A percentile compares a stretch with the other conserved stretches of the same genome.
phyloP scores from a whole-genome alignment of 1,284 basidiomycete species.

The Mycosarcoma mackinlayi region DNA sequence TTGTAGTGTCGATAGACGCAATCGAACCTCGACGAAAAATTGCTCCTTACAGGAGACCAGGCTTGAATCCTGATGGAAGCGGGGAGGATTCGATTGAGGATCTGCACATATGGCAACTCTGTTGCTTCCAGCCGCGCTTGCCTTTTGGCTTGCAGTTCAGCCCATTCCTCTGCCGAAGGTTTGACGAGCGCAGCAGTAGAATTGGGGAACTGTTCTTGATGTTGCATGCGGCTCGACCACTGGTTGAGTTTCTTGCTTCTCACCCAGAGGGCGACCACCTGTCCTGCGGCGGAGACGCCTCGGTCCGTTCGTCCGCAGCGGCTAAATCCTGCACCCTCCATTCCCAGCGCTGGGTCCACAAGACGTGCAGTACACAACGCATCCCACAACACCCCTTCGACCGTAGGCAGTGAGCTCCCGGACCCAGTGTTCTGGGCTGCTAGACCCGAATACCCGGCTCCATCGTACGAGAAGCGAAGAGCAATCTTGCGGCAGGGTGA shows the following conservation, averaged over 20 bases:
- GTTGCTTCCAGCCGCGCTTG: constrained; percentile 27
- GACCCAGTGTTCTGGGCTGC: constrained; percentile 72
- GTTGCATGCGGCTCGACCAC: constrained; percentile 22
- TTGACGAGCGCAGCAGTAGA: not conserved
- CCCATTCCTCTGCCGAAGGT: constrained; percentile 9
- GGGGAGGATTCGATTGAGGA: constrained; percentile 91
- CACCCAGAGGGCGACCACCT: constrained; percentile 88
- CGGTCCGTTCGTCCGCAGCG: constrained; percentile 93
- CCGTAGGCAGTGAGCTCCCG: constrained; percentile 79
- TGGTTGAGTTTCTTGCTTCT: constrained; percentile 61
- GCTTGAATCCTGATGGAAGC: constrained; percentile 89
- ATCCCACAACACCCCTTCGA: constrained; percentile 86
- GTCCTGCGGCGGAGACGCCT: constrained; percentile 92
- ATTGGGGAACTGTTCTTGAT: constrained; percentile 10
- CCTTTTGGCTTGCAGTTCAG: constrained; percentile 44
- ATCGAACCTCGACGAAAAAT: constrained; percentile 88
- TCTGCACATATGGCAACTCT: constrained; percentile 82
- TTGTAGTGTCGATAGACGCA: constrained; percentile 94
- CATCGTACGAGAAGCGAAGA: constrained; percentile 89
- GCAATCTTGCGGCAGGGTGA: constrained; percentile 87
- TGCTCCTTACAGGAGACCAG: constrained; percentile 87
- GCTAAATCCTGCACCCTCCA: constrained; percentile 81
- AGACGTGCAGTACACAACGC: constrained; percentile 71
- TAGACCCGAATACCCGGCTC: constrained; percentile 89
- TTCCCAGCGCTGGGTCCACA: constrained; percentile 56